These are phyloP conservation scores for Erysimum cheiri DNA, from an alignment of 441 rosid species.

Conservation along the genomic window DNA sequence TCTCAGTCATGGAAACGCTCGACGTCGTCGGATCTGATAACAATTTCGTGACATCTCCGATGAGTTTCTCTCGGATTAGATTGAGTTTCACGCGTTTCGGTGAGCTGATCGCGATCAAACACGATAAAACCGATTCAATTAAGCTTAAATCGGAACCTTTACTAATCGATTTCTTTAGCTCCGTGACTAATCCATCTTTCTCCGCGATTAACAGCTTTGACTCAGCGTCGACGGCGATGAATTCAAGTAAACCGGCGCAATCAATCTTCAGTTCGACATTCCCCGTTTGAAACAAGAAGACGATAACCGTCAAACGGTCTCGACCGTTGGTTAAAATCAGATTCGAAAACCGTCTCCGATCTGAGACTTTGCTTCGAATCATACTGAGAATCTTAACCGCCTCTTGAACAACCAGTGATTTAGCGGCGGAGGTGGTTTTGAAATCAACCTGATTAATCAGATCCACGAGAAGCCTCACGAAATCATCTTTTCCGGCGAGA, in stretches of 20 bases:
- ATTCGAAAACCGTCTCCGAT: conserved; percentile 48
- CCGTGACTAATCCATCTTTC: conserved; percentile 53
- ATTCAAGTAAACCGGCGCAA: conserved; percentile 59
- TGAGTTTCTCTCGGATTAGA: conserved; percentile 47
- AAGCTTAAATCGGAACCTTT: conserved; percentile 49
- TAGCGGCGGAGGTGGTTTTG: conserved; percentile 29
- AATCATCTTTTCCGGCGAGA: conserved; percentile 65
- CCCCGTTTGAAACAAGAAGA: conserved; percentile 49
- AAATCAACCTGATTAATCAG: conserved; percentile 46
- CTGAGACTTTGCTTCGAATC: conserved; percentile 49
- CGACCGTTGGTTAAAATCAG: conserved; percentile 49
- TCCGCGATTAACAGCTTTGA: conserved; percentile 63
- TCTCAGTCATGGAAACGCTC: conserved; percentile 58
- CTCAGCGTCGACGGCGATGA: conserved; percentile 58
- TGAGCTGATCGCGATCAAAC: conserved; percentile 54
- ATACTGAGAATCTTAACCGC: conserved; percentile 58
- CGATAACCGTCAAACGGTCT: conserved; percentile 53
- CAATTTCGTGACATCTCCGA: conserved; percentile 48
- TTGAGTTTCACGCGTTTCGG: conserved; percentile 55
- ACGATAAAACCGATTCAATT: conserved; percentile 59
- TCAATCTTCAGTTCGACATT: conserved; percentile 53
- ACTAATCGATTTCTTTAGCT: conserved; percentile 47
- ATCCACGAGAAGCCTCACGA: conserved; percentile 57
- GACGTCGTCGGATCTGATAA: conserved; percentile 45
- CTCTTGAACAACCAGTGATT: conserved; percentile 49